Conservation (phyloP, 768 basidiomycete species). For the Hebeloma cylindrosporum region DNA sequence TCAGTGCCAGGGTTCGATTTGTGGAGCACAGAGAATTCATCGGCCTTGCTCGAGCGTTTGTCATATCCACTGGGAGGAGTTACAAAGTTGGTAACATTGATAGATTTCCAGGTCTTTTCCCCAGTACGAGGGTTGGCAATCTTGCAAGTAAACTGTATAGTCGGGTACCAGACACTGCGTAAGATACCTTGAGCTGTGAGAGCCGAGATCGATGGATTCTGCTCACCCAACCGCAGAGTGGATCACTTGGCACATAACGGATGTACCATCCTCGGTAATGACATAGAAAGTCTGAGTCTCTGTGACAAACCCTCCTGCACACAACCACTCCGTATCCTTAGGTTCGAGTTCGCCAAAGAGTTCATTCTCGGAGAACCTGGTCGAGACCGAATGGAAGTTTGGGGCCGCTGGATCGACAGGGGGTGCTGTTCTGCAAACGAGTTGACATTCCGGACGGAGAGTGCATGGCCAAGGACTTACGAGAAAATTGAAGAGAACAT, state of each 20-base stretch:
- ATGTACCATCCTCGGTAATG: constrained; percentile 74
- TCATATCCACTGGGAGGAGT: constrained; percentile 75
- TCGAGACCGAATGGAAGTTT: constrained; percentile 83
- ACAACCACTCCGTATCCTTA: constrained; percentile 81
- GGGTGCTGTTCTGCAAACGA: constrained; percentile 45
- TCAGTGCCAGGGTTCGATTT: constrained; percentile 57
- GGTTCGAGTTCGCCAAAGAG: constrained; percentile 74
- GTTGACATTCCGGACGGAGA: constrained; percentile 13
- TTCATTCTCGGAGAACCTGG: constrained; percentile 51
- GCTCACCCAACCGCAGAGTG: constrained; percentile 86
- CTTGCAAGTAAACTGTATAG: constrained; percentile 93
- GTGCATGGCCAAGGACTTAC: constrained; percentile 48
- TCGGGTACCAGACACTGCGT: constrained; percentile 86
- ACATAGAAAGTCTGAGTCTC: constrained; percentile 92
- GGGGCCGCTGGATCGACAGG: constrained; percentile 65
- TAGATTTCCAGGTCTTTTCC: constrained; percentile 78
- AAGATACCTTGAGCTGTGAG: constrained; percentile 6
- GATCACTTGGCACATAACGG: constrained; percentile 81
- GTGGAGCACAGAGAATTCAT: constrained; percentile 77
- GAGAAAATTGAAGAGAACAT: constrained; percentile 83
- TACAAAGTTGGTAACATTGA: constrained; percentile 81
- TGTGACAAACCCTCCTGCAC: constrained; percentile 79
- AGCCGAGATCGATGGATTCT: constrained; percentile 9
- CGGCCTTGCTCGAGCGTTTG: constrained; percentile 83
- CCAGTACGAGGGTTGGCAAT: constrained; percentile 76